phyloP scores from a whole-genome alignment of 2,329 filamentous ascomycete species.

The Penicillium brevicompactum region DNA sequence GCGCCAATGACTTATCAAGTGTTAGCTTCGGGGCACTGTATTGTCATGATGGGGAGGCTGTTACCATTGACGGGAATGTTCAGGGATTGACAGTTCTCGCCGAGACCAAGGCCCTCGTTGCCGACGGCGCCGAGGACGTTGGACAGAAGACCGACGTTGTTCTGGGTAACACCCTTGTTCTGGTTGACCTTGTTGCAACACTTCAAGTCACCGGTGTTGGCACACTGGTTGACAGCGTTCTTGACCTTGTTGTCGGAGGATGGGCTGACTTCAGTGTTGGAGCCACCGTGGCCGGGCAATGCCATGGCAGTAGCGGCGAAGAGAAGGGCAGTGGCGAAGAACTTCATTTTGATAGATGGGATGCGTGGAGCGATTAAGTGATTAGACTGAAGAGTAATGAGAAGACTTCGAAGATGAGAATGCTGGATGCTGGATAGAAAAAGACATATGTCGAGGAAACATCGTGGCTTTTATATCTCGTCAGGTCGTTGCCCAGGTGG shows the following conservation, averaged over 20 bases:
- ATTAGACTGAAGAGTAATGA: not conserved
- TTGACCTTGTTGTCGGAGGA: slow-evolving; percentile 10
- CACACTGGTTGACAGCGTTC: slow-evolving; percentile 26
- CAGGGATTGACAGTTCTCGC: slow-evolving; percentile 30
- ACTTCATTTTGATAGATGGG: slow-evolving; percentile 29
- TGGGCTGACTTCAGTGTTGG: slow-evolving; percentile 4
- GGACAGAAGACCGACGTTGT: slow-evolving; percentile 24
- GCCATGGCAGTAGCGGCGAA: slow-evolving; percentile 29
- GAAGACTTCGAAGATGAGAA: slow-evolving; percentile 1
- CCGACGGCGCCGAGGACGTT: slow-evolving; percentile 30
- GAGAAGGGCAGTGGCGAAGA: slow-evolving; percentile 26
- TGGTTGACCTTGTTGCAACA: slow-evolving; percentile 36
- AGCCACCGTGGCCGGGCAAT: slow-evolving; percentile 10
- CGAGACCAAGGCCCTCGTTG: slow-evolving; percentile 30
- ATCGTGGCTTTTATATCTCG: slow-evolving; percentile 25
- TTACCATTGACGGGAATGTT: slow-evolving; percentile 32
- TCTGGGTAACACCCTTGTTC: slow-evolving; percentile 21
- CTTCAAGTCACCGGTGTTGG: slow-evolving; percentile 25
- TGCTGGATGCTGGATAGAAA: slow-evolving; percentile 11
- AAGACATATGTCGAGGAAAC: not conserved
- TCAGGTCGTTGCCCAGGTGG: not conserved
- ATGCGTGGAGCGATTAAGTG: not conserved
- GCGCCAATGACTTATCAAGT: slow-evolving; percentile 15
- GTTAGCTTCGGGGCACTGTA: not conserved
- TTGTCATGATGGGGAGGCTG: slow-evolving; percentile 32